Evolutionary conservation across 805 yeast genomes (phyloP), one percentile per base, ranked within the genome.

Genomic region (Kodamaea restingae): DNA sequence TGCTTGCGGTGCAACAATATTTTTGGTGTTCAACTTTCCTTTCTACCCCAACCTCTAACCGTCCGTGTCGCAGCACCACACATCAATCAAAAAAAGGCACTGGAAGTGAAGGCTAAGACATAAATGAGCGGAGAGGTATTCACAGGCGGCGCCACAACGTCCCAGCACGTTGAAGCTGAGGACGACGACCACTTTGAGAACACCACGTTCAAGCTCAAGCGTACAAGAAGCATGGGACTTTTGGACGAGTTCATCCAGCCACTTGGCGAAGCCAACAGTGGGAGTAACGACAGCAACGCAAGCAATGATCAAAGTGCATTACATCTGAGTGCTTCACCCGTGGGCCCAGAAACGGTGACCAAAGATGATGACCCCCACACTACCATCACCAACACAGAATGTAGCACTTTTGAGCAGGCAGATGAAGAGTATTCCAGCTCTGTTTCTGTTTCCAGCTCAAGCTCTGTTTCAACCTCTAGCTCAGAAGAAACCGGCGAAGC

Each of bases 191-290:
- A 83, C 51, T 86, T 87, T 53, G 71, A 78, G 39, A 76, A 73
- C 41, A 75, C 86, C 4, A 75, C 91, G 3, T 87, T 83, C 58
- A 80, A 79, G 51, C 65, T 87, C 52, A 87, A 86, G 52, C 66
- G 95, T 55, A 87, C 95, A 24, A 73, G 93, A 52, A 83, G 93
- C 6, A 68, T 87, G 71, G 95, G 96, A 1, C 59, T 85, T 10
- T 65, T 87, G 48, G 95, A 84, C 52, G 86, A 81, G 45, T 81
- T 73, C 52, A 75, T 78, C 28, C 78, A 67, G 20, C 75, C 78
- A 6, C 28, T 22, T 7, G 31, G 17, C 24, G 32, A 15, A 18
- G 22, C 20, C 15, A 15, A 28, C 10, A 14, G 15, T 4, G n/a
- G 9, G 6, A 18, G 15, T 6, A 18, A 14, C 18, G 31, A 6